These are phyloP conservation scores for Neurospora sp. DNA, from an alignment of 495 filamentous ascomycete genomes.

Conservation along the genomic window DNA sequence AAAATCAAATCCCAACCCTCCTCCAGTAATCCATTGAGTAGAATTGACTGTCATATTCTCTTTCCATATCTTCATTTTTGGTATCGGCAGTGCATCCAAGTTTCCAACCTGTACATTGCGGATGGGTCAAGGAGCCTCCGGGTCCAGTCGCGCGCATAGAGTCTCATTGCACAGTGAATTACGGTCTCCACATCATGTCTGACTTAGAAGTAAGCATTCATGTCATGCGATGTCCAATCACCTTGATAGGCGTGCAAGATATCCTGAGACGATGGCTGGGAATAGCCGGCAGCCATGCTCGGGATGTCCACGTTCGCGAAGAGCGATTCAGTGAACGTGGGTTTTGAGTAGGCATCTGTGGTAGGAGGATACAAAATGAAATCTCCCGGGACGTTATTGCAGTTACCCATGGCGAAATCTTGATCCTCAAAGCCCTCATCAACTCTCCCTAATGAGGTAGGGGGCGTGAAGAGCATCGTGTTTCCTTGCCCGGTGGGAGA, in stretches of 20 bases:
- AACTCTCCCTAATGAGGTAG: constrained; percentile 32
- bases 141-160: not conserved
- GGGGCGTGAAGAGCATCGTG: constrained; percentile 52
- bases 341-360: constrained; percentile 15
- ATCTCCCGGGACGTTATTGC: constrained; percentile 12
- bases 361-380: constrained; percentile 23
- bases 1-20: not conserved
- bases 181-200: not conserved
- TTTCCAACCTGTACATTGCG: not conserved
- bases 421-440: constrained; percentile 40
- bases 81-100: not conserved
- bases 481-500: constrained; percentile 54
- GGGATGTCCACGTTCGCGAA: constrained; percentile 26
- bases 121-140: not conserved
- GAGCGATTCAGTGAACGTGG: constrained; percentile 23
- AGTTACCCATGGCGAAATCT: constrained; percentile 15
- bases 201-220: constrained; percentile 14
- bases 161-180: not conserved
- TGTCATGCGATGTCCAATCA: constrained; percentile 33
- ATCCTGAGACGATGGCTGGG: constrained; percentile 33
- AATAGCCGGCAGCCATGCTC: constrained; percentile 27
- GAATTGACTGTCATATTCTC: not conserved
- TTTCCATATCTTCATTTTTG: not conserved
- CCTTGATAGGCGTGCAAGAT: constrained; percentile 23
- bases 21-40: not conserved